A percentile compares a stretch with the other conserved stretches of the same genome.
These are phyloP conservation scores for Saccharomycopsis fibuligera DNA, from an alignment of 805 yeast species.

Conservation along the genomic window DNA sequence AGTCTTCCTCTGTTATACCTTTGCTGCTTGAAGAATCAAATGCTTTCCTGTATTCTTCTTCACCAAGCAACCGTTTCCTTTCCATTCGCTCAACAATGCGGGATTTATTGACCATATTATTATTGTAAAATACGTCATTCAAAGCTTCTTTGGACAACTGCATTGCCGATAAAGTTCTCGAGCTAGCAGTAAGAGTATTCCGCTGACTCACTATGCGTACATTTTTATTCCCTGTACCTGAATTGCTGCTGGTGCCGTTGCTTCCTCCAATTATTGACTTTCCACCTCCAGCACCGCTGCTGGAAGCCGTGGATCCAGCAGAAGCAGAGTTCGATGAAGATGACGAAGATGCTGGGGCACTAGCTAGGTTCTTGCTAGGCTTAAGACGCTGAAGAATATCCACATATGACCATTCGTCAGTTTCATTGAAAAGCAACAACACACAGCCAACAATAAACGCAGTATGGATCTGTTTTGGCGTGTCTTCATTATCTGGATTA, in stretches of 20 bases:
- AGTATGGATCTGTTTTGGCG: conserved; percentile 7
- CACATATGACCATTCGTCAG: conserved; percentile 4
- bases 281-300: too few species aligned
- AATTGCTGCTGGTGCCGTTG: not conserved
- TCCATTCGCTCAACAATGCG: not conserved
- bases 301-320: too few species aligned
- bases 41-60: too few species aligned
- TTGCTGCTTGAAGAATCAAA: too few species aligned
- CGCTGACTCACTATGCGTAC: not conserved
- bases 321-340: too few species aligned
- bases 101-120: not conserved
- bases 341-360: too few species aligned
- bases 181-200: too few species aligned
- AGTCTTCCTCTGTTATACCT: not conserved
- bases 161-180: too few species aligned
- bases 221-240: not conserved
- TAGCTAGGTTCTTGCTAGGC: not conserved
- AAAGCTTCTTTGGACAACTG: too few species aligned
- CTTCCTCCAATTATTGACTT: not conserved
- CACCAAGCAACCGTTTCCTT: too few species aligned
- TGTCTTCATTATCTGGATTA: not conserved
- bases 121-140: too few species aligned
- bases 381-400: not conserved
- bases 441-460: conserved; percentile 14
- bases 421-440: conserved; percentile 15